These are phyloP conservation scores for Cystobasidiaceae sp. DNA, from an alignment of 1,284 basidiomycete species.

Conservation along the genomic window DNA sequence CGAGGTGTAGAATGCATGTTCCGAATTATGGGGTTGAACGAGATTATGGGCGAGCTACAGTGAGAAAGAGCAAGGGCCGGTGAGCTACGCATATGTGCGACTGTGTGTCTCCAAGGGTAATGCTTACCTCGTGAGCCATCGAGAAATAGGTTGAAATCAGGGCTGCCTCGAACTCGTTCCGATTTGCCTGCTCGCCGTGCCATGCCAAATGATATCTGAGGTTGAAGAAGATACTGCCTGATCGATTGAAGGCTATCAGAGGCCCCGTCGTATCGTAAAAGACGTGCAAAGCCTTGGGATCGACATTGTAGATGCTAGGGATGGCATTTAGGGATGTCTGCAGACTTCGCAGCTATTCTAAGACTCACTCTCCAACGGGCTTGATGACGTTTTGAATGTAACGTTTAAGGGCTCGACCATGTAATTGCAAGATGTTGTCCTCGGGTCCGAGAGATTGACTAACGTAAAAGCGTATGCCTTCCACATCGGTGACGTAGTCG, in stretches of 20 bases:
- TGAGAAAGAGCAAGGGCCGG: background rate
- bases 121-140: conserved; percentile 72
- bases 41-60: conserved; percentile 42
- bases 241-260: conserved; percentile 88
- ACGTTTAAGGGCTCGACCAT: conserved; percentile 44
- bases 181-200: conserved; percentile 68
- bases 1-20: conserved; percentile 89
- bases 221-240: conserved; percentile 84
- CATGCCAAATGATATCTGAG: conserved; percentile 78
- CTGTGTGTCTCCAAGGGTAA: background rate
- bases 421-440: conserved; percentile 40
- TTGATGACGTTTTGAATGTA: conserved; percentile 44
- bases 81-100: background rate
- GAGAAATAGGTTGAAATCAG: conserved; percentile 83
- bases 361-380: conserved; percentile 37
- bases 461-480: conserved; percentile 47
- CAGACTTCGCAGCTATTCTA: background rate
- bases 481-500: conserved; percentile 46
- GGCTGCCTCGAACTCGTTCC: conserved; percentile 60
- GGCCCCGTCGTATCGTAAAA: conserved; percentile 78
- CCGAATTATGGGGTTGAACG: conserved; percentile 49
- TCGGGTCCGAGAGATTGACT: conserved; percentile 38
- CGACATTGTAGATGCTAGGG: conserved; percentile 45
- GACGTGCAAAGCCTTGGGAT: conserved; percentile 67
- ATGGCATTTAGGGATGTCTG: background rate